Evolutionary conservation across 2,329 filamentous ascomycete genomes (phyloP), one percentile per base, ranked within the genome.

Genomic region (Intubia oerlemansii): DNA sequence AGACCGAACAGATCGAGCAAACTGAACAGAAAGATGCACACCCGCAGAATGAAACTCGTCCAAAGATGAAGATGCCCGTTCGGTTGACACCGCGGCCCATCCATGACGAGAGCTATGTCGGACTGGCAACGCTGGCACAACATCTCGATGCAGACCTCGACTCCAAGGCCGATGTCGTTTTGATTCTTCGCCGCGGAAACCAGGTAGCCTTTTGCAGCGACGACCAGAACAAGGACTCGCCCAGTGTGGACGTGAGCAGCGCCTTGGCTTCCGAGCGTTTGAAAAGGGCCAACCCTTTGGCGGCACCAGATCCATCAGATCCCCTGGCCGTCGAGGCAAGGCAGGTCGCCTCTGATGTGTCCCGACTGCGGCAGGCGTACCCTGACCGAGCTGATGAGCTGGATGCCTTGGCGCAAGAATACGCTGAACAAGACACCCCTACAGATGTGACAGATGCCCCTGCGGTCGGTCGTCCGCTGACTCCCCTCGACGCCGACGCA

Each of bases 91-190:
- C 56, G 4, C 40, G 39, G 11, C 42, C 35, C 32, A 49, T 59
- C n/a, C 56, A 61, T 29, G 51, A 59, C 28, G 55, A 55, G 32
- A 55, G 54, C 16, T 59, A 52, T 24, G 37, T 24, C 3, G 55
- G 55, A 3, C 29, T 59, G 11, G 30, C 45, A 10, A 37, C 42
- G 6, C 50, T 48, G 4, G 53, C 53, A 2, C 34, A 30, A 16
- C 53, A 50, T 31, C 37, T 56, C 12, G 54, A 57, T 27, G 36
- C 7, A 37, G 29, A 9, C 39, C 32, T 4, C 41, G 44, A 3
- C 10, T 12, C 17, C 14, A 10, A 31, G 2, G 32, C 25, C 7
- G 46, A 55, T 16, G 42, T 47, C 34, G 48, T 56, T 2, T 34
- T 56, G 1, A 44, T 57, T 4, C 42, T 57, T 17, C 39, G 54